Evolutionary conservation across 139 green algal genomes (phyloP), one percentile per base, ranked within the genome.

Genomic region (Edaphochlamys debaryana): DNA sequence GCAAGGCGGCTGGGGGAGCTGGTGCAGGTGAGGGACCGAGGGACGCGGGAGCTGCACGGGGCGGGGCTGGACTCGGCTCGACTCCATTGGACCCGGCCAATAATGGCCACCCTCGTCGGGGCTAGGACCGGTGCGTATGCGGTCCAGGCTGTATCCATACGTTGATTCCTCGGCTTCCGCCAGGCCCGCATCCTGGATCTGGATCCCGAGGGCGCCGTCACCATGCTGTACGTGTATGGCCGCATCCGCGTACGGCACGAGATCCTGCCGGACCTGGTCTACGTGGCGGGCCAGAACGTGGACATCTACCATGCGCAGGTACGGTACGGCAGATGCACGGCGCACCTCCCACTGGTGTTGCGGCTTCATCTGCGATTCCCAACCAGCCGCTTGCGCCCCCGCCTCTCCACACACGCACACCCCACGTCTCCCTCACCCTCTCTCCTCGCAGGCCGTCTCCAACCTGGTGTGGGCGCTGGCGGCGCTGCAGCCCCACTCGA

Each of bases 381-480:
- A n/a, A n/a, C n/a, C n/a, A n/a, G n/a, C n/a, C n/a, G n/a, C n/a
- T n/a, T n/a, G n/a, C n/a, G n/a, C n/a, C n/a, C n/a, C n/a, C n/a
- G n/a, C n/a, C n/a, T n/a, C n/a, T n/a, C n/a, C n/a, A n/a, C n/a
- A n/a, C n/a, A n/a, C n/a, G 54, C 54, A 30, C 60, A 6, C 29
- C 29, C 60, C 60, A 5, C 4, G 7, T 17, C 27, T 17, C 30
- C 60, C 29, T 5, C 29, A 23, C 60, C 29, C 60, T 29, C 29
- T 5, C 62, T 5, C 62, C 62, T 17, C 62, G 20, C 60, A 64
- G 62, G 76, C 76, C 2, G 25, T 82, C 15, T 63, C 76, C 62
- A 82, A 82, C 76, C 76, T 82, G 62, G 62, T 82, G n/a, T 82
- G 42, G 42, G 62, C 76, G 41, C 58, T 82, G 62, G 62, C n/a